Percentiles rank a stretch among this genome's conserved stretches.
Conservation (phyloP, 75 land plant species). For the Sequoiadendron giganteum region DNA sequence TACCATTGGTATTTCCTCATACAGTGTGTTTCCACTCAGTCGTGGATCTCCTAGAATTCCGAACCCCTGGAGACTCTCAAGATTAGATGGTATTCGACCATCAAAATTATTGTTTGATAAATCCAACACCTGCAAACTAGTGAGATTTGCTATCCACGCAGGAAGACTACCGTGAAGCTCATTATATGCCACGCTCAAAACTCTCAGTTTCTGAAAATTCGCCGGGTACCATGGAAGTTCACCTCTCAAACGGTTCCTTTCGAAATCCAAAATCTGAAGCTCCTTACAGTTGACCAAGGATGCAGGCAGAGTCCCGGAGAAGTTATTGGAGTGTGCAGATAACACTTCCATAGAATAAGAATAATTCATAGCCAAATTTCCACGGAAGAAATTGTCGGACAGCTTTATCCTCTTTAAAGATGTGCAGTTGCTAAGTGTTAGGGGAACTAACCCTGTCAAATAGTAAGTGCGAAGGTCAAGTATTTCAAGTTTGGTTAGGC, state of each 20-base stretch:
- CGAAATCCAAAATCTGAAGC: not conserved
- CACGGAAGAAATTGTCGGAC: not conserved
- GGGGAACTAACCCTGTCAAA: not conserved
- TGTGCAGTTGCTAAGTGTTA: not conserved
- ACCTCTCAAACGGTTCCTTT: not conserved
- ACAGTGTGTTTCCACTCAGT: no score
- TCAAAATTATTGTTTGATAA: no score
- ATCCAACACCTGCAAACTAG: no score
- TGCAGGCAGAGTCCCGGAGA: not conserved
- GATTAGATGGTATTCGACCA: no score
- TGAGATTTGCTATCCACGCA: no score
- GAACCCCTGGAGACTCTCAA: no score
- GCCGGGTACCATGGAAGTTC: constrained; percentile 14
- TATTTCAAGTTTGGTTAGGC: not conserved
- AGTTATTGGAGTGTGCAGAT: not conserved
- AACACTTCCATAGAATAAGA: not conserved
- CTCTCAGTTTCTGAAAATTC: no score
- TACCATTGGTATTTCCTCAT: no score
- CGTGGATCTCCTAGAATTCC: no score
- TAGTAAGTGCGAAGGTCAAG: not conserved
- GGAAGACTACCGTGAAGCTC: no score
- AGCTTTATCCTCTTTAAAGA: not conserved
- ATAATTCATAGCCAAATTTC: not conserved
- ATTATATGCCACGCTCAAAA: no score
- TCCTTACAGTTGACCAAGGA: no score